Conservation (phyloP, 1,284 basidiomycete genomes). For the Trametes pubescens region DNA sequence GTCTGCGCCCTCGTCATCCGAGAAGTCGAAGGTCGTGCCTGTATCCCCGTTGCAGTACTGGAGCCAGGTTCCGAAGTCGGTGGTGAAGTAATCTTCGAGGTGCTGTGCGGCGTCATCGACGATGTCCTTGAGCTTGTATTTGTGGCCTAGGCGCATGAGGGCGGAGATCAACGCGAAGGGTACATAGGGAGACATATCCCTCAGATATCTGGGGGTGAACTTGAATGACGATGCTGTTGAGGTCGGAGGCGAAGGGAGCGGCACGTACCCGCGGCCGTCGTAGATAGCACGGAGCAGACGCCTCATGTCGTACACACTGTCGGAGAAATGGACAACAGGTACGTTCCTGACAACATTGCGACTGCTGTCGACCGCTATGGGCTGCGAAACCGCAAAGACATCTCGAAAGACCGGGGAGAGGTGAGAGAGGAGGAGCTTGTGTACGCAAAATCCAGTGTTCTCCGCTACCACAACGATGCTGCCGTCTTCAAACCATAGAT, state of each 20-base stretch:
- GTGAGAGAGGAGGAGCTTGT: constrained; percentile 28
- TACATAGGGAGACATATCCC: not conserved
- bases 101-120: constrained; percentile 1
- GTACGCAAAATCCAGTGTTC: constrained; percentile 32
- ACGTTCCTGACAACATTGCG: not conserved
- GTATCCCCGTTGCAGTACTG: constrained; percentile 1
- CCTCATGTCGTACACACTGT: not conserved
- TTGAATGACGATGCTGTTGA: not conserved
- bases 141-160: constrained; percentile 16
- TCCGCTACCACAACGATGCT: constrained; percentile 35
- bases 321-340: constrained; percentile 10
- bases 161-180: constrained; percentile 4
- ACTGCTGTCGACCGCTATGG: not conserved
- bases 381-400: constrained; percentile 31
- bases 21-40: not conserved
- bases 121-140: constrained; percentile 9
- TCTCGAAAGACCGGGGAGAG: constrained; percentile 36
- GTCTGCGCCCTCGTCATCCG: not conserved
- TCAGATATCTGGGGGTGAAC: not conserved
- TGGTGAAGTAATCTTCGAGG: not conserved
- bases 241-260: no score
- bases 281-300: not conserved
- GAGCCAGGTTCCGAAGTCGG: constrained; percentile 2
- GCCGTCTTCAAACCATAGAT: constrained; percentile 38
- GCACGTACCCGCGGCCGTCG: not conserved